These are phyloP conservation scores for Nannochloris sp. DNA, from an alignment of 139 green algal genomes.

Conservation along the genomic window DNA sequence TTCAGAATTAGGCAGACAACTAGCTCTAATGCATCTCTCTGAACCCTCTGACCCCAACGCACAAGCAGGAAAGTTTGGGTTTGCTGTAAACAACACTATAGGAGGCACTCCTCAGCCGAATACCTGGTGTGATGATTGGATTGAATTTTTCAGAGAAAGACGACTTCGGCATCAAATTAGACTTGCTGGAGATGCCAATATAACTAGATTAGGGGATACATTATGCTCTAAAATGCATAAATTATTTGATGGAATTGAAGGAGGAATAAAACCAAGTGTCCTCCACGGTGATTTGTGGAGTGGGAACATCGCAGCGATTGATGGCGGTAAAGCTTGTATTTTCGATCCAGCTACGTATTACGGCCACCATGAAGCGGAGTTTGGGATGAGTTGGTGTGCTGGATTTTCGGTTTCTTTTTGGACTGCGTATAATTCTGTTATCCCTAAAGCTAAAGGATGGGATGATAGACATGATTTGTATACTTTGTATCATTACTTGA, in stretches of 20 bases:
- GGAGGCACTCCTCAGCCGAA: constrained; percentile 90
- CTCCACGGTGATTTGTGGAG: constrained; percentile 96
- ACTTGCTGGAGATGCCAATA: constrained; percentile 48
- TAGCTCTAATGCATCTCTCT: constrained; percentile 86
- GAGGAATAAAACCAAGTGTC: constrained; percentile 44
- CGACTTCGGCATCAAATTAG: constrained; percentile 59
- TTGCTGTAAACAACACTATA: constrained; percentile 95
- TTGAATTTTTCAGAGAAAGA: constrained; percentile 73
- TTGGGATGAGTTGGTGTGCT: constrained; percentile 81
- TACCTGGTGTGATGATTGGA: constrained; percentile 76
- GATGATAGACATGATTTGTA: constrained; percentile 77
- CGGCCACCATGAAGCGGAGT: constrained; percentile 92
- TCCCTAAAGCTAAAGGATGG: constrained; percentile 61
- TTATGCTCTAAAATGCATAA: constrained; percentile 66
- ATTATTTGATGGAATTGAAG: constrained; percentile 67
- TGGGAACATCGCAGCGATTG: constrained; percentile 81
- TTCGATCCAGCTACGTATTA: constrained; percentile 87
- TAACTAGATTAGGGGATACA: constrained; percentile 56
- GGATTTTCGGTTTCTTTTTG: constrained; percentile 55
- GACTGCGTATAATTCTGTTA: constrained; percentile 51
- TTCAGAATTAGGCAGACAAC: constrained; percentile 59
- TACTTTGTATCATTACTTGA: constrained; percentile 87
- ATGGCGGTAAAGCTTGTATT: constrained; percentile 56
- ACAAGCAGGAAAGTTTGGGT: constrained; percentile 74
- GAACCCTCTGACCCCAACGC: constrained; percentile 40